A percentile compares a stretch with the other conserved stretches of the same genome.
Conservation (phyloP, 2,329 filamentous ascomycete species). For the Penicillium nordicum region DNA sequence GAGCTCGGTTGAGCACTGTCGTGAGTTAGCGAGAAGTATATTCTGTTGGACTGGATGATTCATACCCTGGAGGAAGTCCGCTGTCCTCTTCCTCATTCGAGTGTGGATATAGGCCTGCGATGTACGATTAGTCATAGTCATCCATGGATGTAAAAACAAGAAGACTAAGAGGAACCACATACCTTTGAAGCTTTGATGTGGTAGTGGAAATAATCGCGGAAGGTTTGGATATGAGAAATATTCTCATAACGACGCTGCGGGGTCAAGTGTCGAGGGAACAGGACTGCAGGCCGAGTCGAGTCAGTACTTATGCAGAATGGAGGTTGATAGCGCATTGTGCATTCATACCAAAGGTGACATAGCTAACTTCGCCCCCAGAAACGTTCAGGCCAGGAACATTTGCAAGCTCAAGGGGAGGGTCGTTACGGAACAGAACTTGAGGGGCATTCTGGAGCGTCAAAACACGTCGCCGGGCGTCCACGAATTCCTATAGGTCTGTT, state of each 20-base stretch:
- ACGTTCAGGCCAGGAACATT: constrained; percentile 77
- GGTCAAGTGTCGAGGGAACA: constrained; percentile 93
- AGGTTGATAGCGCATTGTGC: neutral
- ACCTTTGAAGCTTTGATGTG: constrained; percentile 98
- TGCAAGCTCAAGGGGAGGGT: constrained; percentile 87
- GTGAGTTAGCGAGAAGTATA: constrained; percentile 33
- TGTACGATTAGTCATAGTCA: constrained; percentile 8
- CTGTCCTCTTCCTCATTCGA: constrained; percentile 93
- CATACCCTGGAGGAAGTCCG: constrained; percentile 94
- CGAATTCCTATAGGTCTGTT: constrained; percentile 67
- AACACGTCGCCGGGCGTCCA: constrained; percentile 80
- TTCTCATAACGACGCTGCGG: constrained; percentile 87
- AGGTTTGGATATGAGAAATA: constrained; percentile 99
- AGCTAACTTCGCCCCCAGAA: constrained; percentile 83
- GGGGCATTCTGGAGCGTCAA: constrained; percentile 92
- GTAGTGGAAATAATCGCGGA: constrained; percentile 99
- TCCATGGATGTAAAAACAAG: neutral
- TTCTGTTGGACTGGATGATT: neutral
- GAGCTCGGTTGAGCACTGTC: constrained; percentile 86
- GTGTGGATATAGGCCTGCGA: constrained; percentile 89
- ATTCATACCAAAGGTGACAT: constrained; percentile 87
- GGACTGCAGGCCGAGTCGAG: constrained; percentile 54
- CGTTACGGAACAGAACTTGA: constrained; percentile 93
- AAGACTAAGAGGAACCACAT: constrained; percentile 8
- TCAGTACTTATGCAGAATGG: constrained; percentile 11